Evolutionary conservation across 129 eudicot species (phyloP).

Genomic region (Artemisia argyi): DNA sequence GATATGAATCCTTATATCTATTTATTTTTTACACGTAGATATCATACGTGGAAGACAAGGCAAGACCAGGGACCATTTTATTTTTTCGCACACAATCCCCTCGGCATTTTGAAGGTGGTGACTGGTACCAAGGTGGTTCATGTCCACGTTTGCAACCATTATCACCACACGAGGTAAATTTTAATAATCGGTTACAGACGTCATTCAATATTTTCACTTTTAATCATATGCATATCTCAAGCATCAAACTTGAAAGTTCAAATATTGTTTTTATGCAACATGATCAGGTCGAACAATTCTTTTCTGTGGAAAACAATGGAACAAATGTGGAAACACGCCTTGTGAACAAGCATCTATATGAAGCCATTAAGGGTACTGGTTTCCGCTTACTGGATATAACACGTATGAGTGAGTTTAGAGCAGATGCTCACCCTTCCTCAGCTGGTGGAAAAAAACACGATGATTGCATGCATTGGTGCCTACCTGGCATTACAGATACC

Average conservation of each 20-base stretch:
- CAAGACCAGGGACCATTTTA: constrained; percentile 50
- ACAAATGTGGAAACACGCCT: constrained; percentile 91
- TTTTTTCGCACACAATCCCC: constrained; percentile 95
- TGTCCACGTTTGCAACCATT: constrained; percentile 80
- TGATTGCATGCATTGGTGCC: constrained; percentile 99
- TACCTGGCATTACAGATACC: constrained; percentile 93
- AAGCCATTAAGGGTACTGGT: constrained; percentile 53
- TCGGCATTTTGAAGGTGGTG: constrained; percentile 97
- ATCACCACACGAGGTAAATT: constrained; percentile 51
- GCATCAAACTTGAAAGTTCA: not conserved
- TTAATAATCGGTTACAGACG: not conserved
- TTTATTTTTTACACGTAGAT: constrained; percentile 36
- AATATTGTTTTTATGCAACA: constrained; percentile 1
- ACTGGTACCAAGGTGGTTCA: constrained; percentile 95
- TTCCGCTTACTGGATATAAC: constrained; percentile 72
- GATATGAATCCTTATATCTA: not conserved
- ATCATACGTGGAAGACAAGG: constrained; percentile 59
- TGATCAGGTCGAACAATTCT: constrained; percentile 71
- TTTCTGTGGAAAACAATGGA: constrained; percentile 64
- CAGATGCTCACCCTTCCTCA: constrained; percentile 90
- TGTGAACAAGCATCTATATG: constrained; percentile 71
- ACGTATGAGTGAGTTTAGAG: constrained; percentile 88
- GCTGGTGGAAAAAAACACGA: constrained; percentile 98
- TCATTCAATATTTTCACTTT: not conserved
- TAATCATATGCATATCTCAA: not conserved